A percentile compares a stretch with the other conserved stretches of the same genome.
phyloP scores from a whole-genome alignment of 306 rosid genomes.

The Cicer pinnatifidum region DNA sequence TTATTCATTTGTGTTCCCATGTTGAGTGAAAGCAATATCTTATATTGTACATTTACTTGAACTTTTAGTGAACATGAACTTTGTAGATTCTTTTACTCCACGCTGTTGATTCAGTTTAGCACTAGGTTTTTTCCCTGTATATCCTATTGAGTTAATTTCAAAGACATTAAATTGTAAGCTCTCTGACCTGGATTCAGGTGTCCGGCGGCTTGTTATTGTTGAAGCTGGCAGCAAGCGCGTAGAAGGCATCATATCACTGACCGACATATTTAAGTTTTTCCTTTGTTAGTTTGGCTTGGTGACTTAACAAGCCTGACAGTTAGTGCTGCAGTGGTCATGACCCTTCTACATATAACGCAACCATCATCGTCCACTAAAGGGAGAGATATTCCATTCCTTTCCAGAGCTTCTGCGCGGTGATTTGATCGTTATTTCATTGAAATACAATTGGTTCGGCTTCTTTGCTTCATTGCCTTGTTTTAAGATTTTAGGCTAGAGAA shows the following conservation, averaged over 20 bases:
- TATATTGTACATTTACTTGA: neutral
- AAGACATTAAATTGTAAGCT: constrained; percentile 11
- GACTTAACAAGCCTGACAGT: constrained; percentile 43
- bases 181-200: constrained; percentile 59
- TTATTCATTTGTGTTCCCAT: constrained; percentile 25
- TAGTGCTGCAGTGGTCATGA: constrained; percentile 50
- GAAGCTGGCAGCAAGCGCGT: constrained; percentile 99
- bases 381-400: constrained; percentile 40
- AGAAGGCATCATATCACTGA: constrained; percentile 84
- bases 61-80: neutral
- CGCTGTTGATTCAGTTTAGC: neutral
- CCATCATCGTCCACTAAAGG: constrained; percentile 44
- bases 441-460: constrained; percentile 71
- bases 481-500: constrained; percentile 77
- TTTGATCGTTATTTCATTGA: constrained; percentile 58
- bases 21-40: constrained; percentile 8
- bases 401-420: constrained; percentile 46
- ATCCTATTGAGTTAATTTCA: constrained; percentile 27
- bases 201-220: constrained; percentile 86
- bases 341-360: constrained; percentile 44
- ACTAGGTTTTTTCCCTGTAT: neutral
- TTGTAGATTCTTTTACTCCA: neutral
- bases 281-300: constrained; percentile 65
- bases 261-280: constrained; percentile 88
- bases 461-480: constrained; percentile 69